Evolutionary conservation across 83 land plant genomes (phyloP), one percentile per base, ranked within the genome.

Genomic region (Picea mariana): DNA sequence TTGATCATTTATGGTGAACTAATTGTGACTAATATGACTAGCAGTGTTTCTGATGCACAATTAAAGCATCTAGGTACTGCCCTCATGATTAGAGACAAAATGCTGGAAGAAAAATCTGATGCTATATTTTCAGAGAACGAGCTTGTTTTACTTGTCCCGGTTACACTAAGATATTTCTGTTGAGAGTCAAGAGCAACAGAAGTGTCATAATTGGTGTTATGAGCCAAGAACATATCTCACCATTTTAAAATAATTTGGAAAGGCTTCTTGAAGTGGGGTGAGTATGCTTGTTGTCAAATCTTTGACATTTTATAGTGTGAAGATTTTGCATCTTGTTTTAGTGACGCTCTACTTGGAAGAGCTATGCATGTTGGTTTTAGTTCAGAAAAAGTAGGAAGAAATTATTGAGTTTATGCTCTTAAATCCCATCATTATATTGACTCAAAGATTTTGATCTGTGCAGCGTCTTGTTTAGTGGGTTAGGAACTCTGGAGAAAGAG

Each of bases 131-230:
- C 96, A 34, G 84, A 90, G 44, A 42, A 0, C 12, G 91, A 86
- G 2, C 81, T 82, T 58, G 17, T 94, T 80, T 77, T 89, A 52
- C 89, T 92, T 79, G 76, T 94, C 52, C 97, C 95, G 65, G 83
- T 90, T 87, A 90, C 91, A 58, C 82, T 88, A 76, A 83, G 82
- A 42, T 92, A 81, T 73, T 16, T 92, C 72, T 80, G 75, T 40
- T 84, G 81, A 61, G 44, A 42, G 44, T 42, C 7, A 6, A 42
- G 44, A 42, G 44, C 44, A 42, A 68, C 82, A 85, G 84, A 81
- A 52, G 79, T 23, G 59, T 69, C 81, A 63, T 59, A 42, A 23
- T 58, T 38, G 52, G 66, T 55, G 3, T 23, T 31, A 27, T 52
- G 67, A 47, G 40, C 60, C 59, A 62, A 21, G 11, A 83, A 91